Evolutionary conservation across 2,329 filamentous ascomycete species (phyloP).

Genomic region (Fusarium gaditjirri): DNA sequence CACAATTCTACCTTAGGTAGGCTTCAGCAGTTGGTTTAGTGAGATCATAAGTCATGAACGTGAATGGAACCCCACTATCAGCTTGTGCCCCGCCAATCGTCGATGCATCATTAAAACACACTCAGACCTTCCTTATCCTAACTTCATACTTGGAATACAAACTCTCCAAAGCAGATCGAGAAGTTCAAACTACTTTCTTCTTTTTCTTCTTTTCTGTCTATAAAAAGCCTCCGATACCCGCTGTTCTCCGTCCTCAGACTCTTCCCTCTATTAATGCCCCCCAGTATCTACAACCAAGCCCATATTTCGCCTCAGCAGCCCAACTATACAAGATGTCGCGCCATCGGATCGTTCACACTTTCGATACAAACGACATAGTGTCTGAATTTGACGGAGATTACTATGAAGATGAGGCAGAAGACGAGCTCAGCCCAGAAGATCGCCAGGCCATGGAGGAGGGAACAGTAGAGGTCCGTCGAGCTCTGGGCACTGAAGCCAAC

Average conservation of each 20-base stretch:
- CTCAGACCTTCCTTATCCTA: not conserved
- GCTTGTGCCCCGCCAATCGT: constrained; percentile 38
- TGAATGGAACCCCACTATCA: constrained; percentile 38
- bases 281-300: not conserved
- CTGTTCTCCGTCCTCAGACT: not conserved
- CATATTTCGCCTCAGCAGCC: not conserved
- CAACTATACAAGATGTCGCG: constrained; percentile 38
- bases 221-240: not conserved
- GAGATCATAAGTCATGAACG: constrained; percentile 38
- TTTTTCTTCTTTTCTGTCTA: not conserved
- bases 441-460: constrained; percentile 67
- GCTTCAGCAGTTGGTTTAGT: constrained; percentile 20
- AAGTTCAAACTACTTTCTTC: not conserved
- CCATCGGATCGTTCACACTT: constrained; percentile 51
- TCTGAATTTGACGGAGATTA: constrained; percentile 62
- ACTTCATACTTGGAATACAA: not conserved
- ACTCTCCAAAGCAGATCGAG: not conserved
- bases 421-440: constrained; percentile 61
- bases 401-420: constrained; percentile 58
- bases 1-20: not conserved
- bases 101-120: constrained; percentile 23
- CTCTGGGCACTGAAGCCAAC: constrained; percentile 68
- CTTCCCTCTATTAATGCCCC: not conserved
- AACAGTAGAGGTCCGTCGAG: constrained; percentile 72
- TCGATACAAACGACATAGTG: constrained; percentile 59